Conservation (phyloP, 352 stramenopile genomes). For the Blastocystis sp. region DNA sequence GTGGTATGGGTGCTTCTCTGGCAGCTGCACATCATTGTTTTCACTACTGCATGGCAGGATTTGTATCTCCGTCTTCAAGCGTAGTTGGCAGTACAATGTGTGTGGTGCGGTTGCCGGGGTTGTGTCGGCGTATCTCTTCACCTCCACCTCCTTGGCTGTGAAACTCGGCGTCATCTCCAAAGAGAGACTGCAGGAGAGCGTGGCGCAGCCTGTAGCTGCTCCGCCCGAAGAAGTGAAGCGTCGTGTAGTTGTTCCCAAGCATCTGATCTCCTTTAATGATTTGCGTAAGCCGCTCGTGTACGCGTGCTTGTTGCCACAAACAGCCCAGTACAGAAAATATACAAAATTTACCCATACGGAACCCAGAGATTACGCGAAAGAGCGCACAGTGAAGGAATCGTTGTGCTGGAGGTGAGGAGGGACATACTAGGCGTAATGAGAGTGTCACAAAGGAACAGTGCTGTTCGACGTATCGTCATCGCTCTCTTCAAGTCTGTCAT, state of each 20-base stretch:
- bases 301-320: slow-evolving; percentile 22
- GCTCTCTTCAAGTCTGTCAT: not conserved
- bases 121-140: slow-evolving; percentile 8
- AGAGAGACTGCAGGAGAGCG: not conserved
- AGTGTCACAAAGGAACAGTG: not conserved
- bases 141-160: not conserved
- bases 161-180: not conserved
- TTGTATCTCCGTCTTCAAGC: not conserved
- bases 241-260: slow-evolving; percentile 19
- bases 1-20: slow-evolving; percentile 10
- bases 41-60: not conserved
- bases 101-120: slow-evolving; percentile 34
- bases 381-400: slow-evolving; percentile 52
- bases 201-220: not conserved
- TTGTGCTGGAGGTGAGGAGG: slow-evolving; percentile 52
- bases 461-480: not conserved
- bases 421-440: slow-evolving; percentile 20
- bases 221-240: not conserved
- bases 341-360: slow-evolving; percentile 39
- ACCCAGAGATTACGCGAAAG: not conserved
- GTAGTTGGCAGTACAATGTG: slow-evolving; percentile 53
- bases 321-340: not conserved
- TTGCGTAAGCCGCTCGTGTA: slow-evolving; percentile 11
- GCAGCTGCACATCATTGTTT: not conserved
- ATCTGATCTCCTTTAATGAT: slow-evolving; percentile 48